Evolutionary conservation across 2,329 filamentous ascomycete species (phyloP), one percentile per base, ranked within the genome.

Genomic region (Venturia oleaginea): DNA sequence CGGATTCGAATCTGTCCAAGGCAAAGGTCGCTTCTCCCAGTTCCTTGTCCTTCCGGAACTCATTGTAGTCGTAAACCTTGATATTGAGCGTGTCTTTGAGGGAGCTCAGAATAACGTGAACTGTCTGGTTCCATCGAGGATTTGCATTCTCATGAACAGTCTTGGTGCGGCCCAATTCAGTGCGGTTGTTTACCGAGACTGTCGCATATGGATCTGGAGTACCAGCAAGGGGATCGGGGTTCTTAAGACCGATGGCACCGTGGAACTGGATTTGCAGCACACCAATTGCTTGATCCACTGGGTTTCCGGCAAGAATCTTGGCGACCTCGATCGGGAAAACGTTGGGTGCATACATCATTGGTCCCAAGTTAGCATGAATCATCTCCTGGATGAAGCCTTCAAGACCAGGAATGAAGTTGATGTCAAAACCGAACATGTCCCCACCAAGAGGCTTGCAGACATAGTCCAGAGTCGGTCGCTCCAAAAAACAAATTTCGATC

Each of bases 281-380:
- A 74, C 94, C 94, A 71, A 99, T 91, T 13, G 94, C 94, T 77
- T 96, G 91, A 74, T 99, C 95, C 61, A 99, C 90, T 0, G 94
- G 87, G 65, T 90, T 93, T 66, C 94, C 94, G 54, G 93, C 90
- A 68, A 99, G 82, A 91, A 99, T 94, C 83, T 99, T 97, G 70
- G 94, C 94, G 65, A 99, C 91, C 73, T 99, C 94, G 69, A 99
- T 94, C 19, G 94, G 94, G 81, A 99, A 99, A 61, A 97, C 92
- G 70, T 99, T 96, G 10, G 94, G 94, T 43, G 86, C 88, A 73
- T 99, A 99, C 91, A 99, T 96, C 89, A 99, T 97, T 0, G 94
- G 95, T 1, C 86, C 89, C 61, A 99, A 79, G 72, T 93, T 97
- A 67, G 89, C 90, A 75, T 99, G 95, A 63, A 99, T 96, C 78